phyloP scores from a whole-genome alignment of 257 asterid genomes.

The Verbena officinalis region DNA sequence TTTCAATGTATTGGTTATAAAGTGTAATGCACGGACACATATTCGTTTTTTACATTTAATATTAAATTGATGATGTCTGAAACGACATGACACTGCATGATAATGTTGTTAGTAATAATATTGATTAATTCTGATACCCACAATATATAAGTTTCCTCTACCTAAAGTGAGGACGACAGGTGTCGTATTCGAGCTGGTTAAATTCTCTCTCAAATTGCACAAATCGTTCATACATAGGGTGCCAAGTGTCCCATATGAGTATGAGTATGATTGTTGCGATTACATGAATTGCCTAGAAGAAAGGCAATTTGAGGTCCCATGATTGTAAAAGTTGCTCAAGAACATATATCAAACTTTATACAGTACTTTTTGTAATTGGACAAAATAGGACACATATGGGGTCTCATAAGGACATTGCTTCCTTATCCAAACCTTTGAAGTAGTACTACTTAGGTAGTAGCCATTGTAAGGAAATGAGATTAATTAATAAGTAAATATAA shows the following conservation, averaged over 20 bases:
- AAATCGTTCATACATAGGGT: background rate
- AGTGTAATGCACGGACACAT: no score
- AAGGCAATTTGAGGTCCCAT: conserved; percentile 34
- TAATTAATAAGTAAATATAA: no score
- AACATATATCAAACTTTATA: conserved; percentile 26
- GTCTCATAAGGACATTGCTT: conserved; percentile 15
- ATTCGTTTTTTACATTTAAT: no score
- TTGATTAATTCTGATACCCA: no score
- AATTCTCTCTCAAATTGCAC: background rate
- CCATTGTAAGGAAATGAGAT: background rate
- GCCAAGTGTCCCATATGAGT: conserved; percentile 22
- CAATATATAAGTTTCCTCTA: no score
- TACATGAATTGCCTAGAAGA: background rate
- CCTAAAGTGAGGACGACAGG: conserved; percentile 1
- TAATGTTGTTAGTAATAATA: no score
- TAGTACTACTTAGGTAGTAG: background rate
- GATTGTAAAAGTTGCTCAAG: conserved; percentile 16
- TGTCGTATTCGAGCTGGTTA: conserved; percentile 12
- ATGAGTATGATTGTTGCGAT: background rate
- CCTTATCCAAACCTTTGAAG: conserved; percentile 30
- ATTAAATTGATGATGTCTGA: no score
- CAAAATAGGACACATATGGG: conserved; percentile 17
- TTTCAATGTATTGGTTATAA: no score
- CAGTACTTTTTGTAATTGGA: conserved; percentile 23
- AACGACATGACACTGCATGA: no score